These are phyloP conservation scores for Nematodospora anomalae DNA, from an alignment of 1,139 yeast species.

Conservation along the genomic window DNA sequence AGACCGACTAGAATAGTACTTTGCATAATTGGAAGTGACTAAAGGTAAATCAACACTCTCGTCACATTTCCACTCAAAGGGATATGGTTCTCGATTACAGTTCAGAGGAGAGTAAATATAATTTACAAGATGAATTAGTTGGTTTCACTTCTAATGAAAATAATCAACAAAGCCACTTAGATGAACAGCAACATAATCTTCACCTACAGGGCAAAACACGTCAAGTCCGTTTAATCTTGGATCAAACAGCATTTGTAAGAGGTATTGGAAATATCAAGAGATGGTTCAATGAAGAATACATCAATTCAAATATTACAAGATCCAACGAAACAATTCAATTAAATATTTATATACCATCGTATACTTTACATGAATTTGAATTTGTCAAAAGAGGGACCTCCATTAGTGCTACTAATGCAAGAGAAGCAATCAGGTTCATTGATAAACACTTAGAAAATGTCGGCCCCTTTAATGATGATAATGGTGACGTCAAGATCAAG, in stretches of 20 bases:
- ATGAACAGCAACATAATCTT: background rate
- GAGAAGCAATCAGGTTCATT: constrained; percentile 56
- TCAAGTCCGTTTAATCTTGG: constrained; percentile 41
- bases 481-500: constrained; percentile 12
- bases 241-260: constrained; percentile 58
- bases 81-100: constrained; percentile 13
- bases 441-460: constrained; percentile 36
- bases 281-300: constrained; percentile 49
- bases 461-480: constrained; percentile 12
- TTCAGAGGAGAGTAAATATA: constrained; percentile 9
- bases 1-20: no score
- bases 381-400: constrained; percentile 54
- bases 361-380: constrained; percentile 59
- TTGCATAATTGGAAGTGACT: no score
- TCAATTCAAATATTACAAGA: constrained; percentile 23
- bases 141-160: constrained; percentile 1
- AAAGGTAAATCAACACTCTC: background rate
- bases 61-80: background rate
- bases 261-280: constrained; percentile 60
- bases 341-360: constrained; percentile 48
- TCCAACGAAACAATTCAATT: constrained; percentile 23
- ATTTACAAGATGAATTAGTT: constrained; percentile 15
- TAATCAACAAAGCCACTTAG: background rate
- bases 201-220: constrained; percentile 4
- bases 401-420: constrained; percentile 54